These are phyloP conservation scores for Boletus vinaceobasis DNA, from an alignment of 768 basidiomycete genomes.

Conservation along the genomic window DNA sequence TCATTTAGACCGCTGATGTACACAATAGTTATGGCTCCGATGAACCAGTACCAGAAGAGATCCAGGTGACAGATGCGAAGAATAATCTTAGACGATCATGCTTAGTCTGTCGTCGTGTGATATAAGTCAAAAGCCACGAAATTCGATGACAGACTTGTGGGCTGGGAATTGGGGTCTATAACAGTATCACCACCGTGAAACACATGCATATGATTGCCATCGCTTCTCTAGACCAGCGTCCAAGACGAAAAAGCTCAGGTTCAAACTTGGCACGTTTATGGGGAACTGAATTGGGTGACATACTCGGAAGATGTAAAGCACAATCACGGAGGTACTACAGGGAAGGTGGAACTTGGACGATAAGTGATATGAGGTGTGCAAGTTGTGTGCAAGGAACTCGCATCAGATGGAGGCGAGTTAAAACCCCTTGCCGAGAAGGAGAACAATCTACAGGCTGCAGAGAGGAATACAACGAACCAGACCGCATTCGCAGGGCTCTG, in stretches of 20 bases:
- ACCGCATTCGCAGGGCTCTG: conserved; percentile 40
- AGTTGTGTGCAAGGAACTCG: not conserved
- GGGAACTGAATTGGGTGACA: conserved; percentile 36
- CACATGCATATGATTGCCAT: conserved; percentile 30
- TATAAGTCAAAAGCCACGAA: not conserved
- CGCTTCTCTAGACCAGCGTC: conserved; percentile 29
- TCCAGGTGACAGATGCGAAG: conserved; percentile 32
- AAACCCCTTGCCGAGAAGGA: conserved; percentile 35
- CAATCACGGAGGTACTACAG: conserved; percentile 31
- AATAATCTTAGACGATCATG: conserved; percentile 34
- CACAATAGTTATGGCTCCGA: conserved; percentile 33
- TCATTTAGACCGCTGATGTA: not conserved
- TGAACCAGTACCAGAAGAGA: conserved; percentile 35
- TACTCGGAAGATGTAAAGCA: conserved; percentile 35
- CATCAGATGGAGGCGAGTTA: conserved; percentile 35
- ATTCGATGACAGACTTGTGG: conserved; percentile 1
- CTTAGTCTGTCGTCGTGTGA: conserved; percentile 14
- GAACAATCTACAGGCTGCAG: conserved; percentile 30
- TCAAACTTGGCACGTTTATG: conserved; percentile 31
- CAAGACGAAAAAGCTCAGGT: conserved; percentile 36
- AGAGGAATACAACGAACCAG: conserved; percentile 35
- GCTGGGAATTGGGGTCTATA: conserved; percentile 22
- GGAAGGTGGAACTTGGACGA: not conserved
- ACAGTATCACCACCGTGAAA: conserved; percentile 33
- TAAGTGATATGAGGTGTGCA: not conserved